Evolutionary conservation across 1,139 yeast species (phyloP).

Genomic region (Pichia terricola): DNA sequence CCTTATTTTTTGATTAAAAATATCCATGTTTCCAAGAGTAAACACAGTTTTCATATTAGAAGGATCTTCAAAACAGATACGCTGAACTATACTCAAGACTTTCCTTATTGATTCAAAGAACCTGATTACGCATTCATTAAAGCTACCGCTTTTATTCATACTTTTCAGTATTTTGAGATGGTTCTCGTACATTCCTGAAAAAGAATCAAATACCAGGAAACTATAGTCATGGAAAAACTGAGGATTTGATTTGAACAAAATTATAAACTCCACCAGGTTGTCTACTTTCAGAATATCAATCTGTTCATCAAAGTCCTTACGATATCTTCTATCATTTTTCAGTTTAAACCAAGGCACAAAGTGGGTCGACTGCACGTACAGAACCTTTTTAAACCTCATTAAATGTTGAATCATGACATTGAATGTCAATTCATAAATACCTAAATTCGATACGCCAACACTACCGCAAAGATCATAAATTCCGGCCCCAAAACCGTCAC

Average conservation of each 20-base stretch:
- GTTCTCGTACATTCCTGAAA: conserved; percentile 8
- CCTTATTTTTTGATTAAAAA: conserved; percentile 15
- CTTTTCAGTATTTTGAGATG: not conserved
- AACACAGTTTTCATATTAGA: conserved; percentile 7
- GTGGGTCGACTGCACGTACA: not conserved
- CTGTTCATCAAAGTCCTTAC: not conserved
- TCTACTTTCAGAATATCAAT: conserved; percentile 11
- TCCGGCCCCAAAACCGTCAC: not conserved
- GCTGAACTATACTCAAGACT: not conserved
- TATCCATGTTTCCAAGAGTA: conserved; percentile 19
- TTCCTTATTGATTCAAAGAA: conserved; percentile 2
- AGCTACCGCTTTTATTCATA: too few relatives aligned
- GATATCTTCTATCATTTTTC: conserved; percentile 1
- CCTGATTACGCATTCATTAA: not conserved
- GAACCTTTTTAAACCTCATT: too few relatives aligned
- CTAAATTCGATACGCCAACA: not conserved
- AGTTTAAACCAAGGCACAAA: conserved; percentile 20
- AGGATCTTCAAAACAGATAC: not conserved
- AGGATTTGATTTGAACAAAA: conserved; percentile 10
- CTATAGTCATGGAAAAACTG: conserved; percentile 10
- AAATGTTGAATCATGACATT: not conserved
- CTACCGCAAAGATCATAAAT: not conserved
- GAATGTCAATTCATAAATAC: not conserved
- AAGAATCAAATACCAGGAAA: conserved; percentile 13
- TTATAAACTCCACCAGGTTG: conserved; percentile 15